Evolutionary conservation across 2,329 filamentous ascomycete species (phyloP).

Genomic region (Penicillium sp.): DNA sequence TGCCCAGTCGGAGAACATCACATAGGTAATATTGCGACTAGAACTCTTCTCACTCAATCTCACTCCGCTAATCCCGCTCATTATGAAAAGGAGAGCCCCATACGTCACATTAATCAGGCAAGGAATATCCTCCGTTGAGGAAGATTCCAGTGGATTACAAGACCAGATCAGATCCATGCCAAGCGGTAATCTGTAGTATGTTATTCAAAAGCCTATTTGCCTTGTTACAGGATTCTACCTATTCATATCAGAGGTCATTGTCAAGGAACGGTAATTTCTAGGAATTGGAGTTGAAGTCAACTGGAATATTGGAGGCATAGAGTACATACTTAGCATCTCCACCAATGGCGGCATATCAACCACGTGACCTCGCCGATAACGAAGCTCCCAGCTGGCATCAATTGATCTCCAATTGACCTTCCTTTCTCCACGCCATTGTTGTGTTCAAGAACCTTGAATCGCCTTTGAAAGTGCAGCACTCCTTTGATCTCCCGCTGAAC

Average conservation of each 20-base stretch:
- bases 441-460: conserved; percentile 2
- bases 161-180: neutral
- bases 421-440: conserved; percentile 21
- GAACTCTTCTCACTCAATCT: too few species aligned
- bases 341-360: conserved; percentile 1
- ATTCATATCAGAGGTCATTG: too few species aligned
- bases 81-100: too few species aligned
- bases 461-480: neutral
- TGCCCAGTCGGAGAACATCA: too few species aligned
- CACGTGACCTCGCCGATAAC: conserved; percentile 28
- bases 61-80: too few species aligned
- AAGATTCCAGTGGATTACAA: neutral
- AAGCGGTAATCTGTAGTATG: too few species aligned
- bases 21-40: too few species aligned
- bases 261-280: too few species aligned
- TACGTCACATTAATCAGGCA: neutral
- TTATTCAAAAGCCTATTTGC: too few species aligned
- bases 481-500: neutral
- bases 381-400: conserved; percentile 33
- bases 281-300: neutral
- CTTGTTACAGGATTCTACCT: too few species aligned
- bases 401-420: conserved; percentile 6
- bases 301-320: neutral
- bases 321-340: conserved; percentile 4
- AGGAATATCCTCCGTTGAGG: neutral